Evolutionary conservation across 495 filamentous ascomycete species (phyloP).

Genomic region (Tuber microsphaerosporum): DNA sequence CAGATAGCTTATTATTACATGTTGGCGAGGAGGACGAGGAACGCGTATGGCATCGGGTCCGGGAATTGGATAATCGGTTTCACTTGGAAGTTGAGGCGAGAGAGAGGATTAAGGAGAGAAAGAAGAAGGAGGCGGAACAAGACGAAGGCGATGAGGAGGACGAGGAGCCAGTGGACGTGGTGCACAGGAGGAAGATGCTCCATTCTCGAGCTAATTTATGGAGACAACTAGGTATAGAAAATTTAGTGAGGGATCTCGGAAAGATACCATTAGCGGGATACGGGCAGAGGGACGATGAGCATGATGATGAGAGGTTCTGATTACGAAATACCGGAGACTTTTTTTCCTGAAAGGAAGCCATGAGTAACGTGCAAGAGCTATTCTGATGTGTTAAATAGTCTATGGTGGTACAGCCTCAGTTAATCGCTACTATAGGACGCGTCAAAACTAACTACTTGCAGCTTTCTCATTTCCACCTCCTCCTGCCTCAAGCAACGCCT

Average conservation of each 20-base stretch:
- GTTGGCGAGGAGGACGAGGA: background rate
- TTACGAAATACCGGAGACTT: background rate
- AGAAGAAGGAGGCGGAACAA: background rate
- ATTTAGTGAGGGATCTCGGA: background rate
- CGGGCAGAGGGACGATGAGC: background rate
- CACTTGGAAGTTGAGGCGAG: background rate
- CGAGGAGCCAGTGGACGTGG: background rate
- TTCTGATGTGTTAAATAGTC: background rate
- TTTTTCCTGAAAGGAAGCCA: background rate
- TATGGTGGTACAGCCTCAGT: background rate
- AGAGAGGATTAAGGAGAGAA: background rate
- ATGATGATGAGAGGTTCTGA: background rate
- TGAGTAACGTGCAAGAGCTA: background rate
- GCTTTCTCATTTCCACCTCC: background rate
- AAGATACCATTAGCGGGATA: background rate
- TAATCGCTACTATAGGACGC: background rate
- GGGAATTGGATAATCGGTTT: background rate
- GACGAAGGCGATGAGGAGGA: background rate
- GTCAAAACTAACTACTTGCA: background rate
- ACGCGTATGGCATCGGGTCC: background rate
- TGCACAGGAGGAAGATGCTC: background rate
- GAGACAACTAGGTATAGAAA: background rate
- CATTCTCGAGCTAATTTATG: background rate
- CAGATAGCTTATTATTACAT: background rate
- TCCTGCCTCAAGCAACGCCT: slow-evolving; percentile 20